Base-by-base conservation (phyloP, 129 eudicot species). In the Artemisia tridentata region DNA sequence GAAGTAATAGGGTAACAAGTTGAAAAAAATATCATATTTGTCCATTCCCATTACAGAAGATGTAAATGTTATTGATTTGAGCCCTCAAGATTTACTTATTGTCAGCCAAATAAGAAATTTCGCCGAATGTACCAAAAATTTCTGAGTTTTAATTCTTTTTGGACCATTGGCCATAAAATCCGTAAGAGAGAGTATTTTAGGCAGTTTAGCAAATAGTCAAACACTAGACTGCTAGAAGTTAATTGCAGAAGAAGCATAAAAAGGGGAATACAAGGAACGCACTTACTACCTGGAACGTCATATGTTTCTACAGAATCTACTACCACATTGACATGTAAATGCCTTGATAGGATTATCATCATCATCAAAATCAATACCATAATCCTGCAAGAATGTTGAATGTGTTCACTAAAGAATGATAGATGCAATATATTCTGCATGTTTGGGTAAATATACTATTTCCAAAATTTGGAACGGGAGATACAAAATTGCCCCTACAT, bases 281-380 rank as follows among this genome's bases (percentile, higher is more conserved):
- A 80, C 95, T 83, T 81, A 87, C 95, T 84, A 58, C 75, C 75
- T 80, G 31, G 78, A 48, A 17, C 82, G 96, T 75, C 83, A 84
- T 43, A 84, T 87, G 85, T 84, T 81, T 64, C 93, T 87, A 80
- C 99, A 93, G 60, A 75, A 85, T 66, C 65, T 75, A 85, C 99
- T 87, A 69, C 89, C 96, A 50, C 99, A 93, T 29, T 72, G 84
- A 75, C 99, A 93, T 25, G 60, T 56, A 72, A 93, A 93, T 43
- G 96, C 88, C 82, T 90, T 90, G 23, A 93, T 80, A 53, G 80
- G 92, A 74, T 81, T 87, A 7, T 85, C 92, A 10, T 69, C 75
- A 68, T 93, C 98, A 79, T 93, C 99, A 82, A 93, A 93, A 75
- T 87, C 92, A 80, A 90, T 86, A 11, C 89, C 96, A 81, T 93